A percentile compares a stretch with the other conserved stretches of the same genome.
These are phyloP conservation scores for Cucumis sativus DNA, from an alignment of 306 rosid species.

Conservation along the genomic window Cucumber_9930_V3 NC_026660.2:15331501-15332000, in stretches of 20 bases:
- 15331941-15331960: background rate
- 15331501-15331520: conserved; percentile 80
- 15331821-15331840: background rate
- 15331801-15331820: background rate
- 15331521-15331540: conserved; percentile 73
- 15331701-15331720: background rate
- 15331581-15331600: conserved; percentile 11
- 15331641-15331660: background rate
- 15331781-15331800: background rate
- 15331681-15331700: background rate
- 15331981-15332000: conserved; percentile 70
- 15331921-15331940: background rate
- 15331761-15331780: background rate
- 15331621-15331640: background rate
- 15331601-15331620: background rate
- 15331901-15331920: background rate
- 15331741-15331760: background rate
- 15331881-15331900: background rate
- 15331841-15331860: background rate
- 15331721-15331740: background rate
- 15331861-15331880: background rate
- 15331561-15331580: conserved; percentile 84
- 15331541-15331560: conserved; percentile 60
- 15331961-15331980: conserved; percentile 94
- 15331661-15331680: background rate